A percentile compares a stretch with the other conserved stretches of the same genome.
Evolutionary conservation across 495 filamentous ascomycete species (phyloP).

Genomic region (Durotheca rogersii): DNA sequence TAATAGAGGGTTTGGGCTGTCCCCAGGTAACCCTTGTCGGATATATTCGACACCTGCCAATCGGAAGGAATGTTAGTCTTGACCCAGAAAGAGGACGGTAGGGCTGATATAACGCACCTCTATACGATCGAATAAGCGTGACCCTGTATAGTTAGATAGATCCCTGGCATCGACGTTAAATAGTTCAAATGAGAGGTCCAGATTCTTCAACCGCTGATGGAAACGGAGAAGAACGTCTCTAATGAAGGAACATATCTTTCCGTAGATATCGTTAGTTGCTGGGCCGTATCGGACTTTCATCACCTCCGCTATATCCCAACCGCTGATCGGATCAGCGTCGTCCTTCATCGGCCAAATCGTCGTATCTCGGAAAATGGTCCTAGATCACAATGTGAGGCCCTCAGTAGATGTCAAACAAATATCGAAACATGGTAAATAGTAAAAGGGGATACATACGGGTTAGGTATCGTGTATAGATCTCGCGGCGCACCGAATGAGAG

Average conservation of each 20-base stretch:
- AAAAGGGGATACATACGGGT: slow-evolving; percentile 31
- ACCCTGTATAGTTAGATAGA: slow-evolving; percentile 1
- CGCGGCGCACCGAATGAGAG: slow-evolving; percentile 37
- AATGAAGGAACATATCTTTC: slow-evolving; percentile 33
- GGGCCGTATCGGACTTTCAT: slow-evolving; percentile 1
- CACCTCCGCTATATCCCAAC: slow-evolving; percentile 30
- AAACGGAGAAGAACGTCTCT: slow-evolving; percentile 19
- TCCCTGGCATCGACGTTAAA: slow-evolving; percentile 14
- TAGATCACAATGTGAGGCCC: slow-evolving; percentile 1
- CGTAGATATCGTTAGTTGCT: slow-evolving; percentile 35
- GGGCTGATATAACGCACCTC: slow-evolving; percentile 11
- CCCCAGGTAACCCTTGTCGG: slow-evolving; percentile 21
- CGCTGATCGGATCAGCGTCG: slow-evolving; percentile 28
- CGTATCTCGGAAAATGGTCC: slow-evolving; percentile 22
- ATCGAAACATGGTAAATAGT: neutral
- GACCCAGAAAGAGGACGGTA: too few species aligned
- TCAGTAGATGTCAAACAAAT: neutral
- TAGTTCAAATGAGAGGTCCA: slow-evolving; percentile 8
- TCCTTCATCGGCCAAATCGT: slow-evolving; percentile 21
- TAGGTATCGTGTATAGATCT: slow-evolving; percentile 30
- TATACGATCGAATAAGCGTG: slow-evolving; percentile 16
- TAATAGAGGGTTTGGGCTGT: slow-evolving; percentile 4
- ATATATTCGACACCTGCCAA: slow-evolving; percentile 22
- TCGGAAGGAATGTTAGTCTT: neutral
- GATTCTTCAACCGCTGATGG: slow-evolving; percentile 6